These are phyloP conservation scores for Penicillium sp. DNA, from an alignment of 2,329 filamentous ascomycete genomes.

Conservation along the genomic window DNA sequence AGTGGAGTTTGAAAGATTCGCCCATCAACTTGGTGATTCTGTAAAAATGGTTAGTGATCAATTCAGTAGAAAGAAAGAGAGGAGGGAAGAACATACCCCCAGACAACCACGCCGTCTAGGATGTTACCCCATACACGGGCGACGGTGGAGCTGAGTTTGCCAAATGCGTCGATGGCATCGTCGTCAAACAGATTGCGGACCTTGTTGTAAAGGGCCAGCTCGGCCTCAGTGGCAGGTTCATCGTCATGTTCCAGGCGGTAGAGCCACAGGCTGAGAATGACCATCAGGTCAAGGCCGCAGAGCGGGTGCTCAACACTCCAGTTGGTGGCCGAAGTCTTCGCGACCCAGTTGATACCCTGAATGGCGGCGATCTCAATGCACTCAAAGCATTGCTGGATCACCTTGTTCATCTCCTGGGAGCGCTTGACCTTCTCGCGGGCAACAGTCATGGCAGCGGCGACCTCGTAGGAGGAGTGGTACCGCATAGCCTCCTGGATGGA, in stretches of 20 bases:
- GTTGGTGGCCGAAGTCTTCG: conserved; percentile 95
- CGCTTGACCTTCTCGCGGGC: conserved; percentile 93
- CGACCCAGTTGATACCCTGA: conserved; percentile 96
- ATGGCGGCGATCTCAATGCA: conserved; percentile 94
- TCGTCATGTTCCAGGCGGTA: conserved; percentile 99
- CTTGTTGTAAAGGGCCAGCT: conserved; percentile 59
- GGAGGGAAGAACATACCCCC: conserved; percentile 74
- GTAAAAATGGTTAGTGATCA: conserved; percentile 13
- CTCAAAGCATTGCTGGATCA: conserved; percentile 96
- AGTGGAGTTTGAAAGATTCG: conserved; percentile 95
- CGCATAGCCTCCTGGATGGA: conserved; percentile 92
- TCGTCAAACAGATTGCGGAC: conserved; percentile 83
- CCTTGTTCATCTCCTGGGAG: conserved; percentile 96
- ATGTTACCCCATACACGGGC: conserved; percentile 96
- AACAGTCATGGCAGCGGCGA: conserved; percentile 93
- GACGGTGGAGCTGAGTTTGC: conserved; percentile 91
- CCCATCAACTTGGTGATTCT: conserved; percentile 79
- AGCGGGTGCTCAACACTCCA: conserved; percentile 99
- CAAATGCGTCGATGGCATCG: conserved; percentile 79
- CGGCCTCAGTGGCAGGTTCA: conserved; percentile 61
- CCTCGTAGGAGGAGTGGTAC: conserved; percentile 96
- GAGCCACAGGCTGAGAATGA: conserved; percentile 95
- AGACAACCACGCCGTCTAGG: conserved; percentile 97
- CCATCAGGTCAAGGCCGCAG: conserved; percentile 95
- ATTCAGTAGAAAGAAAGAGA: not conserved